Evolutionary conservation across 2,329 filamentous ascomycete genomes (phyloP), one percentile per base, ranked within the genome.

Genomic region (Pseudopithomyces chartarum): DNA sequence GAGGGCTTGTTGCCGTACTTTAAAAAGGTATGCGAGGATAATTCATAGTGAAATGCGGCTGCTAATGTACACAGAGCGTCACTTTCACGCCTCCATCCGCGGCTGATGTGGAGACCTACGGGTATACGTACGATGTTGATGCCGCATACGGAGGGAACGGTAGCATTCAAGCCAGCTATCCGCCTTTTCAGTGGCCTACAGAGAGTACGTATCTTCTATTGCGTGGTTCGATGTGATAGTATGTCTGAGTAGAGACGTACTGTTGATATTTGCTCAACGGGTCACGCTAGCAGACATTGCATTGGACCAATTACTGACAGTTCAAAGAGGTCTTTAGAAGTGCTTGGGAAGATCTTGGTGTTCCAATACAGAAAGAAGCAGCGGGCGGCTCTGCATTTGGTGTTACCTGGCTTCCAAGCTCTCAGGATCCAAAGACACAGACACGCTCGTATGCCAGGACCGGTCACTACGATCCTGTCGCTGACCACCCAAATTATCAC

Each of bases 1-100:
- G 73, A 82, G 42, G 74, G 74, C 10, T 55, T 82, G 26, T 53
- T 73, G 33, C 73, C 71, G 10, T 75, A 75, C 58, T 75, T 76
- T 56, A 63, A 59, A 57, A 73, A 62, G 46, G 56, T 56, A 32
- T 29, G 26, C 8, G 26, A 8, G 26, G 8, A 8, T 29, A 8
- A 29, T 8, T 29, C 34, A 39, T 36, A 29, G 3, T 26, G 10
- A 29, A 22, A 22, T 34, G 3, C 13, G 19, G 19, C n/a, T n/a
- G 12, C 26, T 54, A 10, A 46, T 23, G 11, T 36, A 32, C 8
- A 13, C 34, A 56, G 56, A 59, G 56, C 33, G 44, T 43, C 2
- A 58, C 51, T 8, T 63, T 58, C 42, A 56, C 52, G 17, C 36
- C 45, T 5, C 55, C 58, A 2, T 17, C 55, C 13, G 12, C 43